These are phyloP conservation scores for Wallacemonas collosoma DNA, from an alignment of 208 protist genomes.

Conservation along the genomic window DNA sequence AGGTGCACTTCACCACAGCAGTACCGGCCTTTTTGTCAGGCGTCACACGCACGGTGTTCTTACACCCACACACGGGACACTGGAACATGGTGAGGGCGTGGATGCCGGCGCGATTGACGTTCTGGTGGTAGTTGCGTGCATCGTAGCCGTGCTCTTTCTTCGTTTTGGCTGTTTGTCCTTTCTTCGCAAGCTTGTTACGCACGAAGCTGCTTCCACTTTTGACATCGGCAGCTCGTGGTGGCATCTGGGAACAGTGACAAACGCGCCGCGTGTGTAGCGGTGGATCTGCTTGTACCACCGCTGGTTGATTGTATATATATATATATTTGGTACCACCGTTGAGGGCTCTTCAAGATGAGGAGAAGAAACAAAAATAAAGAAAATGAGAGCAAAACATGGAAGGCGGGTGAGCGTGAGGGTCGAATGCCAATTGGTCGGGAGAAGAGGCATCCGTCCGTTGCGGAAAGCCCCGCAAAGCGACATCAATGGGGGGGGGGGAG, in stretches of 20 bases:
- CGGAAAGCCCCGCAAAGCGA: too few relatives aligned
- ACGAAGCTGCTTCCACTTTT: conserved; percentile 25
- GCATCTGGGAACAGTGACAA: not conserved
- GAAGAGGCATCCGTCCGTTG: too few relatives aligned
- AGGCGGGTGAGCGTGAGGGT: too few relatives aligned
- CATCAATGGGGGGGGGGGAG: too few relatives aligned
- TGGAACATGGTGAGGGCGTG: conserved; percentile 68
- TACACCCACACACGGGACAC: conserved; percentile 79
- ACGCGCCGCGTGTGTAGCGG: too few relatives aligned
- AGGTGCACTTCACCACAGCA: conserved; percentile 67
- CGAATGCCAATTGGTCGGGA: too few relatives aligned
- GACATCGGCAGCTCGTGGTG: not conserved
- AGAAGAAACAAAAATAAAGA: too few relatives aligned
- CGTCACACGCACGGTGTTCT: conserved; percentile 69
- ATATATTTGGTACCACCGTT: too few relatives aligned
- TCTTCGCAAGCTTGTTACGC: conserved; percentile 37
- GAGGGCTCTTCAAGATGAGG: too few relatives aligned
- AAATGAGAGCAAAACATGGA: too few relatives aligned
- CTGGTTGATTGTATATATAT: too few relatives aligned
- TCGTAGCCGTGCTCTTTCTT: conserved; percentile 49
- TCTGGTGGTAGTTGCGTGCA: conserved; percentile 54
- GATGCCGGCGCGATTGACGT: conserved; percentile 57
- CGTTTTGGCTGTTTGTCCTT: conserved; percentile 14
- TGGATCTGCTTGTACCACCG: too few relatives aligned
- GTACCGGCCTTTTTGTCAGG: conserved; percentile 44